phyloP scores from a whole-genome alignment of 2,329 filamentous ascomycete genomes.

The Amesomyces nigricolor region DNA sequence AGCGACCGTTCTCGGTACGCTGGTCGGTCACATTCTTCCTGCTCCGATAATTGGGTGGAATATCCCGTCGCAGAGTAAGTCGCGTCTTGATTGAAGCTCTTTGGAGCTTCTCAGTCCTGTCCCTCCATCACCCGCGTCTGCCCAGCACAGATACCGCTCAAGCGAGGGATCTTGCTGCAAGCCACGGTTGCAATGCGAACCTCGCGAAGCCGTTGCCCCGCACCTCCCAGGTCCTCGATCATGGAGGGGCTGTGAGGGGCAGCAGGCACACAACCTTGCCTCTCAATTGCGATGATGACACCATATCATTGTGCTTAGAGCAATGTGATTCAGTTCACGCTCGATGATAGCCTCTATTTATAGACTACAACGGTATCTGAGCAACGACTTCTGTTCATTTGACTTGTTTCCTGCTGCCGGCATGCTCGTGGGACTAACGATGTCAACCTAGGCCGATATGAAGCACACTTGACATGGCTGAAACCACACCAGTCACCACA shows the following conservation, averaged over 20 bases:
- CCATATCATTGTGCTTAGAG: conserved; percentile 51
- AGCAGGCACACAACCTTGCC: background rate
- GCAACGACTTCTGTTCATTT: conserved; percentile 29
- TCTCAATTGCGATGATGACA: conserved; percentile 54
- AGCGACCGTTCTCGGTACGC: conserved; percentile 5
- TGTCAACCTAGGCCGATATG: conserved; percentile 41
- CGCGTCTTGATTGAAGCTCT: background rate
- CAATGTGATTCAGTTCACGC: conserved; percentile 50
- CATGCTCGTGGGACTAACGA: conserved; percentile 14
- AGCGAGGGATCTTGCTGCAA: background rate
- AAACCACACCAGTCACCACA: conserved; percentile 27
- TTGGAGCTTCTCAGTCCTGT: background rate
- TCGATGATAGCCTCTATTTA: conserved; percentile 58
- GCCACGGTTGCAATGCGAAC: background rate
- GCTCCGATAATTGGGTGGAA: conserved; percentile 14
- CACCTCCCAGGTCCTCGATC: background rate
- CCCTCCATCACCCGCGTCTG: background rate
- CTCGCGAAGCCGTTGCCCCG: background rate
- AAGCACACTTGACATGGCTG: conserved; percentile 40
- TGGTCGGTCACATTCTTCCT: conserved; percentile 17
- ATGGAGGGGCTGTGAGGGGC: conserved; percentile 1
- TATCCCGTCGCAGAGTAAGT: conserved; percentile 22
- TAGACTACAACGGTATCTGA: conserved; percentile 99
- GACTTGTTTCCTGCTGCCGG: background rate
- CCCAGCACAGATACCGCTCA: background rate